Evolutionary conservation across 2,329 filamentous ascomycete genomes (phyloP).

Genomic region (Myriosclerotinia scirpicola): DNA sequence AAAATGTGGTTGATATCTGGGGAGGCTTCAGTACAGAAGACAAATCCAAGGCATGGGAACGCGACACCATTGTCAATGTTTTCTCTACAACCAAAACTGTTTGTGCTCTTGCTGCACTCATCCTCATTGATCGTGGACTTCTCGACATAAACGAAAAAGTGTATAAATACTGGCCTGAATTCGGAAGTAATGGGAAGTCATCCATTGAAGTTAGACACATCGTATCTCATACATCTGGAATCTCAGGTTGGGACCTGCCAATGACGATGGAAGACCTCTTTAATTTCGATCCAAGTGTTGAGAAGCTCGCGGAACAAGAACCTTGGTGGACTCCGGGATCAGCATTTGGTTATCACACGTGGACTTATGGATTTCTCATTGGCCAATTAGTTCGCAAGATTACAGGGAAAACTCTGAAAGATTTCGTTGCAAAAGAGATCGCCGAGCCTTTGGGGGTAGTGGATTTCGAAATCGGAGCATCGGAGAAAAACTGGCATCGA

Average conservation of each 20-base stretch:
- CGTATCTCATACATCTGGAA: conserved; percentile 4
- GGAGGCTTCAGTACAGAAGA: conserved; percentile 43
- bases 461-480: conserved; percentile 24
- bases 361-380: conserved; percentile 46
- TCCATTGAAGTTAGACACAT: neutral
- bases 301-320: conserved; percentile 42
- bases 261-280: neutral
- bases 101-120: conserved; percentile 28
- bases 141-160: conserved; percentile 7
- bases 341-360: conserved; percentile 46
- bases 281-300: neutral
- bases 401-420: conserved; percentile 45
- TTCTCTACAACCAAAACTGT: conserved; percentile 47
- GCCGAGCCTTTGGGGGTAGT: conserved; percentile 1
- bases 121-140: conserved; percentile 6
- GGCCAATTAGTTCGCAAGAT: conserved; percentile 47
- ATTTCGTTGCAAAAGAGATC: conserved; percentile 43
- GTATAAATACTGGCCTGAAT: neutral
- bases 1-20: conserved; percentile 48
- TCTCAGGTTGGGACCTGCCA: neutral
- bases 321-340: conserved; percentile 49
- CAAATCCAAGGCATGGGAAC: conserved; percentile 42
- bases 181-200: neutral
- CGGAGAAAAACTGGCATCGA: conserved; percentile 16
- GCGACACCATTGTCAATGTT: conserved; percentile 44